Evolutionary conservation across 164 flowering plant genomes (phyloP).

Genomic region (Sextonia rubra): DNA sequence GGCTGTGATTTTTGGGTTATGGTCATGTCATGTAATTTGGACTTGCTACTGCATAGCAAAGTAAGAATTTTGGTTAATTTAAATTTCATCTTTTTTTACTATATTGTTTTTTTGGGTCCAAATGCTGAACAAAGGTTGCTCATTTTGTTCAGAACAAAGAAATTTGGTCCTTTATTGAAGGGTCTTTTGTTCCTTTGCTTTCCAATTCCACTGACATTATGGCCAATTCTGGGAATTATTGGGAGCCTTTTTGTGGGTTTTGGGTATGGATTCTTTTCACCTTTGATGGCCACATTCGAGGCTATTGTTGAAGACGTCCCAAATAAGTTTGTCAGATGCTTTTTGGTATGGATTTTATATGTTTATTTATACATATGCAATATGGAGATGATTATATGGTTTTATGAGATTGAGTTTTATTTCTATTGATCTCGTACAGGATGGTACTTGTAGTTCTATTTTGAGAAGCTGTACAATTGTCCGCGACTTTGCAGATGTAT

Average conservation of each 20-base stretch:
- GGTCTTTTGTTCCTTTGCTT: constrained; percentile 10
- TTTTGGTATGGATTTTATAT: constrained; percentile 10
- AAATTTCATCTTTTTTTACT: background rate
- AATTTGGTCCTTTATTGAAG: constrained; percentile 20
- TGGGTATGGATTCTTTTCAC: constrained; percentile 23
- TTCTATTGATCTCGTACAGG: constrained; percentile 1
- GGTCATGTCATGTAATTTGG: constrained; percentile 23
- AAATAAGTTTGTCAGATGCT: constrained; percentile 21
- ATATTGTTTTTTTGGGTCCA: background rate
- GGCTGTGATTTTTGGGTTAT: constrained; percentile 22
- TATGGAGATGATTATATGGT: background rate
- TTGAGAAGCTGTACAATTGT: constrained; percentile 19
- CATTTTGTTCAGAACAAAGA: constrained; percentile 15
- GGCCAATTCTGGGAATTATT: constrained; percentile 14
- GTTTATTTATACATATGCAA: background rate
- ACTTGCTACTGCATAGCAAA: constrained; percentile 26
- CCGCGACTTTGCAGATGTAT: constrained; percentile 22
- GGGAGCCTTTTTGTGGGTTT: constrained; percentile 15
- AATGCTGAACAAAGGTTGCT: background rate
- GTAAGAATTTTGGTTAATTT: constrained; percentile 6
- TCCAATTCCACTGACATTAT: constrained; percentile 15
- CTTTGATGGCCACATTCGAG: constrained; percentile 27
- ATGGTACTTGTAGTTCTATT: constrained; percentile 23
- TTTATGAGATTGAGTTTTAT: background rate
- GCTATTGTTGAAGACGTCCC: constrained; percentile 15